Evolutionary conservation across 1,139 yeast genomes (phyloP).

Genomic region (Hyphopichia buzzinii): DNA sequence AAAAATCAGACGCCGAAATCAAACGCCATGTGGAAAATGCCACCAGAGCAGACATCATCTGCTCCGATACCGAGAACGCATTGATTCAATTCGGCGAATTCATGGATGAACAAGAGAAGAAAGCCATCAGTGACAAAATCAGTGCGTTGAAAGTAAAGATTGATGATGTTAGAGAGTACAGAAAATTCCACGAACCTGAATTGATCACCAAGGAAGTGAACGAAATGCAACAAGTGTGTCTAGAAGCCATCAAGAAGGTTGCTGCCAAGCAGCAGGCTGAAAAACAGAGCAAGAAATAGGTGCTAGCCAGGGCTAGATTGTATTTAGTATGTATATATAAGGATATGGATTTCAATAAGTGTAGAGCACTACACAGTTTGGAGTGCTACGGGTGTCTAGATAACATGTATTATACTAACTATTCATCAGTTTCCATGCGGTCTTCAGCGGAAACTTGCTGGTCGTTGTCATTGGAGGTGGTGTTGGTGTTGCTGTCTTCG

Average conservation of each 20-base stretch:
- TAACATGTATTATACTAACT: constrained; percentile 7
- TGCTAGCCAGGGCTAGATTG: too few species aligned
- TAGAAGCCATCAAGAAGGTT: constrained; percentile 53
- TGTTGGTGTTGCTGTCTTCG: constrained; percentile 11
- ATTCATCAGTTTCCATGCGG: constrained; percentile 58
- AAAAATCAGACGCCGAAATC: constrained; percentile 42
- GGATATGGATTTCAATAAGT: too few species aligned
- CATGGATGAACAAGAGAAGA: constrained; percentile 38
- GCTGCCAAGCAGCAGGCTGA: constrained; percentile 38
- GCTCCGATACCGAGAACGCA: constrained; percentile 56
- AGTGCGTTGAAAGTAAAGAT: constrained; percentile 42
- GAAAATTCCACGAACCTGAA: constrained; percentile 33
- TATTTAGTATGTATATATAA: too few species aligned
- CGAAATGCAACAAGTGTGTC: constrained; percentile 48
- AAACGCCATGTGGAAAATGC: constrained; percentile 46
- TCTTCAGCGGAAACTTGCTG: constrained; percentile 24
- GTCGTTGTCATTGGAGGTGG: too few species aligned
- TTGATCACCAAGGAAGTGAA: constrained; percentile 44
- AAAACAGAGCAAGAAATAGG: too few species aligned
- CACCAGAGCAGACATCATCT: constrained; percentile 52
- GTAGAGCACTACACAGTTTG: too few species aligned
- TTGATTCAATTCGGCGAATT: constrained; percentile 42
- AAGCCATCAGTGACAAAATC: constrained; percentile 27
- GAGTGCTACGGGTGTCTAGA: too few species aligned
- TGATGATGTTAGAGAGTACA: constrained; percentile 40